Percentiles rank a stretch among this genome's conserved stretches.
Conservation (phyloP, 2,329 filamentous ascomycete species). For the Pseudogymnoascus sp. region DNA sequence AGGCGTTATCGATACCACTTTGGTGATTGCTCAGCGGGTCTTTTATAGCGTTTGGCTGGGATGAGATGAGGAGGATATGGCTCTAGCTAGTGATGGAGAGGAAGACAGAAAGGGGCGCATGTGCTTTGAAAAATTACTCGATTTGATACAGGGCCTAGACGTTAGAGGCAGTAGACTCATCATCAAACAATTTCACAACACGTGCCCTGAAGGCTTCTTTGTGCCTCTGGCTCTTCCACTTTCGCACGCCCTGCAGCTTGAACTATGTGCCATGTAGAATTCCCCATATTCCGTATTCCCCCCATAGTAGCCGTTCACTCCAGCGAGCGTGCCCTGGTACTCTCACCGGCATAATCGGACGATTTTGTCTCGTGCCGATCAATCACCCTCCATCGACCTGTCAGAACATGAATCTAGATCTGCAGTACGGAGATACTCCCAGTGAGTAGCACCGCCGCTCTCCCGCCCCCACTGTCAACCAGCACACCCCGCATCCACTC, state of each 20-base stretch:
- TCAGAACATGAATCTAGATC: not conserved
- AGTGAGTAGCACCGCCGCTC: not conserved
- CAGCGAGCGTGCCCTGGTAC: too few species aligned
- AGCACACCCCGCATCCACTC: not conserved
- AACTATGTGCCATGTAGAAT: not conserved
- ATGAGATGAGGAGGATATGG: not conserved
- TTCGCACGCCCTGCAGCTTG: not conserved
- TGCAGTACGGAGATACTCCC: not conserved
- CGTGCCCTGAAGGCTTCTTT: not conserved
- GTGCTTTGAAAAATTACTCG: not conserved
- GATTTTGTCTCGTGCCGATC: not conserved
- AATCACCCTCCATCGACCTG: not conserved
- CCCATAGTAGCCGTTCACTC: not conserved
- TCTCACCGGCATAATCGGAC: not conserved
- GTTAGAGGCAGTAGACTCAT: not conserved
- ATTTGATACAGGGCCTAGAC: not conserved
- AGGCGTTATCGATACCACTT: conserved; percentile 4
- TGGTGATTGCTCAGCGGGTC: not conserved
- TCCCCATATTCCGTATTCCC: not conserved
- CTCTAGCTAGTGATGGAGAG: not conserved
- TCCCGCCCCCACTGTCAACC: not conserved
- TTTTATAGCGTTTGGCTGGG: not conserved
- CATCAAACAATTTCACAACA: not conserved
- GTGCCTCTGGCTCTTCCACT: not conserved
- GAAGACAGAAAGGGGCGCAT: not conserved